Base-by-base conservation (phyloP, 1,284 basidiomycete species). In the Tilletia setariae region DNA sequence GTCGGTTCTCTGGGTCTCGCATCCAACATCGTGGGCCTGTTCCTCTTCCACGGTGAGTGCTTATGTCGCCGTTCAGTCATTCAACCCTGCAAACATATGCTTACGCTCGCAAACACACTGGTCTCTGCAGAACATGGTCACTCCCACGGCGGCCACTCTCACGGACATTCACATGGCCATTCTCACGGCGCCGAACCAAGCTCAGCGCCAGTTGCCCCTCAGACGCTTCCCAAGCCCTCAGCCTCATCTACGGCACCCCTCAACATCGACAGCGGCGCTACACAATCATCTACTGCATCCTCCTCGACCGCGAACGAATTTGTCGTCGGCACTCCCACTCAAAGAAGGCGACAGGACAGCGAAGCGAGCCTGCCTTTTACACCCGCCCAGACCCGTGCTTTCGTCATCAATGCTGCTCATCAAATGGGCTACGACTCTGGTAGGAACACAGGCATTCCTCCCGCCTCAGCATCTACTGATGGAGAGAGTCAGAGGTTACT, bases 1-100 rank as follows among this genome's bases (percentile, higher is more conserved):
- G 95, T 99, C 32, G 96, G 96, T 19, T 89, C 88, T 19, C 85
- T 94, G 6, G 96, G 96, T 44, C 85, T 99, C 7, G 87, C 90
- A 0, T 95, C 93, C 46, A 99, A 99, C 80, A 87, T 98, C 44
- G 87, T 98, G 63, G 95, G 96, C 19, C 84, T 99, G 30, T 91
- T 95, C 85, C 86, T 98, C 68, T 98, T 98, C 87, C 94, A 96
- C 81, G 95, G 73, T 46, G 19, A 63, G 53, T 59, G n/a, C 3
- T 1, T 23, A 19, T 19, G 8, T 8, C 13, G n/a, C n/a, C n/a
- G n/a, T n/a, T 1, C 8, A n/a, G 1, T 19, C 25, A 23, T 7
- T 49, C 47, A 8, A 21, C 1, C 25, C 13, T 23, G 47, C 1
- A 49, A 21, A 49, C 19, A 49, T 2, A 23, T 1, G n/a, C n/a